Base-by-base conservation (phyloP, 2,329 filamentous ascomycete genomes). In the Tympanopsis confertula region DNA sequence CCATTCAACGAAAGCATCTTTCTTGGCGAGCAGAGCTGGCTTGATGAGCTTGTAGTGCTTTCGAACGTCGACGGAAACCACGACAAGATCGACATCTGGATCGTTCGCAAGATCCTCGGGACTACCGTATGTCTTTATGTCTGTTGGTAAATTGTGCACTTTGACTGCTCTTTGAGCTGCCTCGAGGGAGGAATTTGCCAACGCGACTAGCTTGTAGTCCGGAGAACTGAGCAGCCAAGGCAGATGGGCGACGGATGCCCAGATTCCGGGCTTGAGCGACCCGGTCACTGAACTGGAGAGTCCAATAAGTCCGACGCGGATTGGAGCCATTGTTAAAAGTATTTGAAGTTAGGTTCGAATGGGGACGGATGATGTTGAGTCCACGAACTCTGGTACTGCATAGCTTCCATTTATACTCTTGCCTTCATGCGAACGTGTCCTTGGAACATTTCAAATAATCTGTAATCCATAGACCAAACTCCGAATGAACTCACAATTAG, bases 1-100 rank as follows among this genome's bases (percentile, higher is more conserved):
- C 66, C 66, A 68, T 45, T 71, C 68, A n/a, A 62, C 57, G 39
- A 64, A 71, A 12, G 66, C 57, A 32, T 64, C 54, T 46, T 71
- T 71, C 15, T 61, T 58, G 3, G 62, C 59, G 35, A 56, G 48
- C 3, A 71, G 45, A 7, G 57, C 58, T 1, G 65, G 62, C 30
- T 56, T 57, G 10, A 62, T 53, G 13, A 65, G 46, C 5, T 47
- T 41, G 40, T 62, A 63, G 40, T 69, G 65, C 15, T 54, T 50
- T 10, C 56, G 57, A 3, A 70, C 62, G 4, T 58, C 54, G 13
- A 66, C 61, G 38, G 53, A 56, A 39, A 63, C 55, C 36, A 67
- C 61, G 5, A 70, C 55, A 3, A 71, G 54, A 39, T 71, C 66
- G 33, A 71, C 54, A 38, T 65, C 55, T 0, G 58, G 50, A 44